Evolutionary conservation across 768 basidiomycete species (phyloP).

Genomic region (Tylopilus subfusipes): DNA sequence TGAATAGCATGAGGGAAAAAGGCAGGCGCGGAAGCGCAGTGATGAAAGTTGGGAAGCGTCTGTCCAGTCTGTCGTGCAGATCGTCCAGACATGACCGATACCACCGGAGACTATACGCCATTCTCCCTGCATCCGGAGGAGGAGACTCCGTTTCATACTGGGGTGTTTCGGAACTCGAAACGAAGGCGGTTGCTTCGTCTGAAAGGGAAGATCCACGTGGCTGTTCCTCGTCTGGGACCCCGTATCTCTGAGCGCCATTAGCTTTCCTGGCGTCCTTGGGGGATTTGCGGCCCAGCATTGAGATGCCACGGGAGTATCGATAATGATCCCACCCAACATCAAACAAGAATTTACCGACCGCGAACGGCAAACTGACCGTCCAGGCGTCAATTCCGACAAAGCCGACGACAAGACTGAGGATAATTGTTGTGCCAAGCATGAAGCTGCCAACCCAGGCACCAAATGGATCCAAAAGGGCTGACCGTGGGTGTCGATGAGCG

Average conservation of each 20-base stretch:
- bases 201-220: no score
- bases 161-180: no score
- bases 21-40: conserved; percentile 68
- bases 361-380: conserved; percentile 82
- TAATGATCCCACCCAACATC: conserved; percentile 63
- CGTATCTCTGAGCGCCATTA: no score
- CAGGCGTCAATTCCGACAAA: conserved; percentile 80
- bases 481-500: conserved; percentile 46
- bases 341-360: conserved; percentile 62
- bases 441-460: conserved; percentile 73
- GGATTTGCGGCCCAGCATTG: conserved; percentile 15
- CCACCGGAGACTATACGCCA: no score
- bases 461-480: conserved; percentile 68
- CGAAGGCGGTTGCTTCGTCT: no score
- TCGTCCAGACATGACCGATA: no score
- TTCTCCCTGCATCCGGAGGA: not conserved
- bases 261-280: no score
- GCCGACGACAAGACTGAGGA: conserved; percentile 70
- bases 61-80: no score
- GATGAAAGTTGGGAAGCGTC: conserved; percentile 69
- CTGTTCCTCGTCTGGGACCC: no score
- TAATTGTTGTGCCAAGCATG: conserved; percentile 63
- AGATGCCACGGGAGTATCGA: conserved; percentile 32
- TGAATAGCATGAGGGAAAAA: conserved; percentile 82
- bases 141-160: no score